Conservation (phyloP, 2,329 filamentous ascomycete species). For the Aspergillus sp. region DNA sequence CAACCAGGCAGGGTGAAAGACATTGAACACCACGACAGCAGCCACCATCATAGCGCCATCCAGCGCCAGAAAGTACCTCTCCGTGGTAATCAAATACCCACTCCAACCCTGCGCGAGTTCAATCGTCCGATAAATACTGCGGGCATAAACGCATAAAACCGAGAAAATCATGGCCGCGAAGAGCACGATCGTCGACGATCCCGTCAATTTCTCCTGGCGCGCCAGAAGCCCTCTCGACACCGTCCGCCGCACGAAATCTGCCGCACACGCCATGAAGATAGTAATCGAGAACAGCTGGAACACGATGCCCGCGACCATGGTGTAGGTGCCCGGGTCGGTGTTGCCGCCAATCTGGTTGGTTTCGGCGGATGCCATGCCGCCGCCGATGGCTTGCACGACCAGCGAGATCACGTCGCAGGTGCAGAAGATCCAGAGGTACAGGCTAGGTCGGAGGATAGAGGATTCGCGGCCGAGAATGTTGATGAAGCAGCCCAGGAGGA, state of each 20-base stretch:
- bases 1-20: constrained; percentile 39
- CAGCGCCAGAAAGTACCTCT: constrained; percentile 43
- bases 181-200: constrained; percentile 4
- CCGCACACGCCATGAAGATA: constrained; percentile 44
- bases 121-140: constrained; percentile 45
- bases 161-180: constrained; percentile 35
- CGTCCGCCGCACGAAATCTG: constrained; percentile 39
- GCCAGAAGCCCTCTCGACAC: too few relatives aligned
- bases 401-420: constrained; percentile 49
- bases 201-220: too few relatives aligned
- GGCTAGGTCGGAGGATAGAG: constrained; percentile 35
- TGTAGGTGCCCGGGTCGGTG: constrained; percentile 42
- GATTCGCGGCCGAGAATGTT: constrained; percentile 36
- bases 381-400: constrained; percentile 48
- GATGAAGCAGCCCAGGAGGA: constrained; percentile 44
- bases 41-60: constrained; percentile 44
- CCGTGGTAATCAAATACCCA: constrained; percentile 44
- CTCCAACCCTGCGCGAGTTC: constrained; percentile 45
- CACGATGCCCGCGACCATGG: constrained; percentile 49
- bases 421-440: constrained; percentile 46
- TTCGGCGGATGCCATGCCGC: constrained; percentile 41
- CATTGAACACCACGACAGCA: constrained; percentile 39
- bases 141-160: constrained; percentile 39
- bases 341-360: constrained; percentile 39
- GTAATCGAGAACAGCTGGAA: constrained; percentile 51